phyloP scores from a whole-genome alignment of 2,329 filamentous ascomycete genomes.

The Phialophora expanda region DNA sequence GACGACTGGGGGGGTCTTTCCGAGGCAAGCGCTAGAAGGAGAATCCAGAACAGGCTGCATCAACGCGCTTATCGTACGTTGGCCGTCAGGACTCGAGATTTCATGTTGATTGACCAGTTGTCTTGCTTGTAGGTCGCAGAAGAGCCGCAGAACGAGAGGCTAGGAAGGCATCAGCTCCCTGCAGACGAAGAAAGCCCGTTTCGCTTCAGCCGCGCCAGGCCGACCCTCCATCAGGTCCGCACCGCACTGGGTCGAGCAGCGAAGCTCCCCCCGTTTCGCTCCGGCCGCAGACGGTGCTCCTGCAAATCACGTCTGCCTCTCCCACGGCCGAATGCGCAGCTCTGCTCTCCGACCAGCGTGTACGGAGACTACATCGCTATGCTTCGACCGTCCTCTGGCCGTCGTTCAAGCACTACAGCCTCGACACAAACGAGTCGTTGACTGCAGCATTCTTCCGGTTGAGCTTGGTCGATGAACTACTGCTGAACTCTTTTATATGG shows the following conservation, averaged over 20 bases:
- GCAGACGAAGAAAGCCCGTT: conserved; percentile 12
- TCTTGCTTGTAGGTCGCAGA: conserved; percentile 13
- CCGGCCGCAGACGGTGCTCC: neutral
- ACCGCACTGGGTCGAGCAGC: neutral
- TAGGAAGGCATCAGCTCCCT: conserved; percentile 9
- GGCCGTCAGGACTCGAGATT: neutral
- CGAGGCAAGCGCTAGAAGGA: conserved; percentile 19
- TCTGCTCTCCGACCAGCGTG: conserved; percentile 10
- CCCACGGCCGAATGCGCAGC: conserved; percentile 6
- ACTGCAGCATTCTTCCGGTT: conserved; percentile 24
- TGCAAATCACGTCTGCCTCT: conserved; percentile 7
- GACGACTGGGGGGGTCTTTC: conserved; percentile 26
- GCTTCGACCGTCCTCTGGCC: conserved; percentile 21
- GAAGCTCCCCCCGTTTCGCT: neutral
- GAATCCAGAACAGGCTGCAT: conserved; percentile 24
- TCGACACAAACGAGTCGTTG: conserved; percentile 21
- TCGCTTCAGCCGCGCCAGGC: conserved; percentile 3
- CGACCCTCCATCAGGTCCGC: neutral
- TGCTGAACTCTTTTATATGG: conserved; percentile 26
- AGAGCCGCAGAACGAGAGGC: conserved; percentile 25
- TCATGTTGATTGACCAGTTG: conserved; percentile 4
- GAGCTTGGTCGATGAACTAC: conserved; percentile 24
- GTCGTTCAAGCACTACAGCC: conserved; percentile 21
- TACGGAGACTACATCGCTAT: conserved; percentile 19
- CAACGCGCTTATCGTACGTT: conserved; percentile 25